Base-by-base conservation (phyloP, 805 yeast genomes). In the Yamadazyma phyllophila region DNA sequence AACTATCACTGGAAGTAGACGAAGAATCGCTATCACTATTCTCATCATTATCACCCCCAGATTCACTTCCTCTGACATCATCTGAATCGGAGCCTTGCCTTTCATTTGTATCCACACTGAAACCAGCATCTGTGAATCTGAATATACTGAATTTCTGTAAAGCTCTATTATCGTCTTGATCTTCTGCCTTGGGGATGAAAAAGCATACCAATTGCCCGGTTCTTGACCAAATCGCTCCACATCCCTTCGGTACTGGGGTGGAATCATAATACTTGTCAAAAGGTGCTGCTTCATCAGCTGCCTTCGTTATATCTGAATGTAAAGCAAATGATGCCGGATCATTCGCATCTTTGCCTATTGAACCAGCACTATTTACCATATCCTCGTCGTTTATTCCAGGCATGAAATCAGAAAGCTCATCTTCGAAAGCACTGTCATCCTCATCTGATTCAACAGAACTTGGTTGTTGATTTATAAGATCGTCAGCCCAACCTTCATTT, bases 201-300 rank as follows among this genome's bases (percentile, higher is more conserved):
- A 91, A 91, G 58, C 96, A 88, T 1, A 91, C 84, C 41, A 91
- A 67, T 47, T 80, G 80, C 0, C 97, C 97, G 2, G 80, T 76
- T 10, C 81, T 76, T 0, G 95, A 75, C 96, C 97, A 91, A 1
- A 80, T 71, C 0, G 96, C 97, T 8, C 97, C 97, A 68, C 96
- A 91, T 8, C 90, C 94, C 58, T 88, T 90, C 0, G 97, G 97
- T 11, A 91, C 76, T 0, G 97, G 97, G 0, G 96, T 88, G 34
- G 88, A 83, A 58, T 88, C 96, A 56, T 82, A 77, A 3, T 72
- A 56, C 1, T 70, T 37, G 17, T 43, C 32, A 14, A 14, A 9
- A 37, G 40, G 16, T 6, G 14, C 31, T 29, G 29, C 9, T 13
- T 37, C 38, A 1, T 37, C 46, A 5, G 13, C 16, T 7, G 27